Base-by-base conservation (phyloP, 805 yeast genomes). In the Alloascoidea africana region DNA sequence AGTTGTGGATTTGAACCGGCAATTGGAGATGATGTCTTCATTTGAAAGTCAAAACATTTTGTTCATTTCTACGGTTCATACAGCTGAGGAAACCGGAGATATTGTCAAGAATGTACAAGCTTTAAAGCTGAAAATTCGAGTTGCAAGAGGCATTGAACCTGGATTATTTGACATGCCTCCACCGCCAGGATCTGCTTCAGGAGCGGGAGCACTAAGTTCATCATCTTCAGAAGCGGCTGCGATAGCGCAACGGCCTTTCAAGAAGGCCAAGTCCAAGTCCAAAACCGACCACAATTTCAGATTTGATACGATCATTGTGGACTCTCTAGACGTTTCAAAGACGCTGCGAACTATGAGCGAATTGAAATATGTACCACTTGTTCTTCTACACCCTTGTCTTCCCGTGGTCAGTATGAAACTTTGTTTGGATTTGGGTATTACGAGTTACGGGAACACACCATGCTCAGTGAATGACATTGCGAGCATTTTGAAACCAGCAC, bases 401-500 rank as follows among this genome's bases (percentile, higher is more conserved):
- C 85, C 91, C 2, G 75, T 75, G 36, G 69, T 83, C 48, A 82
- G 79, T 49, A 76, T 84, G 76, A 73, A 83, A 55, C 67, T 76
- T 34, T 85, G 94, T 54, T 65, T 84, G 32, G 94, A 85, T 52
- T 62, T 84, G 44, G 94, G 94, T 48, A 84, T 84, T 39, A 78
- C 89, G 6, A 78, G 91, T 0, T 83, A 81, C 52, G 94, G 94
- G 35, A 84, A 82, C 53, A 80, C 91, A 1, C 94, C 94, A 16
- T 83, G 94, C 52, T 72, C 87, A 0, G 70, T 77, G 6, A 71
- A 78, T 36, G 94, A 85, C 49, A 63, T 84, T 45, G 93, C 91
- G 2, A 78, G 85, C 36, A 82, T 84, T 16, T 65, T 84, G 49
- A 74, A 82, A 37, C 93, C 94, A 2, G 94, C 94, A 0, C 59